A percentile compares a stretch with the other conserved stretches of the same genome.
Evolutionary conservation across 805 yeast species (phyloP).

Genomic region (Lipomyces kockii): DNA sequence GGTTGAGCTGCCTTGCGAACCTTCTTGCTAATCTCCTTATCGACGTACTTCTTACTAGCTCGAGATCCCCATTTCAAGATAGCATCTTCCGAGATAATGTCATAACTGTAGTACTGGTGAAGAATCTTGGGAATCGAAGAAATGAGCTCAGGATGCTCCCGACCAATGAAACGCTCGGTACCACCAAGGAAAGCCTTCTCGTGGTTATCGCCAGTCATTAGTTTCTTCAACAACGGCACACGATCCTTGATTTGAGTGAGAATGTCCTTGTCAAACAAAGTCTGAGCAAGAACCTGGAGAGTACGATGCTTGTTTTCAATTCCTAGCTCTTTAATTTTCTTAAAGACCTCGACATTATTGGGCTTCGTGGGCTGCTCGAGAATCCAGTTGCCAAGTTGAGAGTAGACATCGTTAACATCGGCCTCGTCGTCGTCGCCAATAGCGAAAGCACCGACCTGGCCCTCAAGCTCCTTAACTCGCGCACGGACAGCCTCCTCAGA

Average conservation of each 20-base stretch:
- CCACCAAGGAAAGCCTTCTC: constrained; percentile 95
- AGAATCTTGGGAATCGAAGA: constrained; percentile 79
- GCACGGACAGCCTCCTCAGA: constrained; percentile 93
- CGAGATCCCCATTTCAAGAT: constrained; percentile 84
- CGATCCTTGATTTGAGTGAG: constrained; percentile 74
- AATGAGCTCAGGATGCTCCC: constrained; percentile 74
- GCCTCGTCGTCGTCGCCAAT: constrained; percentile 47
- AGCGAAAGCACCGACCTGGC: constrained; percentile 42
- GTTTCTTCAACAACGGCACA: constrained; percentile 79
- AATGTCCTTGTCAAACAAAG: constrained; percentile 70
- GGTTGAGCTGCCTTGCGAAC: constrained; percentile 97
- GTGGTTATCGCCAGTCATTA: constrained; percentile 63
- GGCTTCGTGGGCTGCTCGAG: constrained; percentile 68
- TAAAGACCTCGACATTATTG: constrained; percentile 87
- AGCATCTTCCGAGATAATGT: constrained; percentile 81
- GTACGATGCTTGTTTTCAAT: constrained; percentile 74
- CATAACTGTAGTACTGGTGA: constrained; percentile 79
- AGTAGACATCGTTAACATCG: constrained; percentile 53
- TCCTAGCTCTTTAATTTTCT: constrained; percentile 80
- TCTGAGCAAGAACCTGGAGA: constrained; percentile 90
- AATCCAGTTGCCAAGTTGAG: constrained; percentile 90
- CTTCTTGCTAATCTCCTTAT: constrained; percentile 88
- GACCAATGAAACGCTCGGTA: constrained; percentile 87
- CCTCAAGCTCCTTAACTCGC: constrained; percentile 84
- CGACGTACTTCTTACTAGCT: constrained; percentile 90